Evolutionary conservation across 2,329 filamentous ascomycete species (phyloP).

Genomic region (Phaeosphaeria sp.): DNA sequence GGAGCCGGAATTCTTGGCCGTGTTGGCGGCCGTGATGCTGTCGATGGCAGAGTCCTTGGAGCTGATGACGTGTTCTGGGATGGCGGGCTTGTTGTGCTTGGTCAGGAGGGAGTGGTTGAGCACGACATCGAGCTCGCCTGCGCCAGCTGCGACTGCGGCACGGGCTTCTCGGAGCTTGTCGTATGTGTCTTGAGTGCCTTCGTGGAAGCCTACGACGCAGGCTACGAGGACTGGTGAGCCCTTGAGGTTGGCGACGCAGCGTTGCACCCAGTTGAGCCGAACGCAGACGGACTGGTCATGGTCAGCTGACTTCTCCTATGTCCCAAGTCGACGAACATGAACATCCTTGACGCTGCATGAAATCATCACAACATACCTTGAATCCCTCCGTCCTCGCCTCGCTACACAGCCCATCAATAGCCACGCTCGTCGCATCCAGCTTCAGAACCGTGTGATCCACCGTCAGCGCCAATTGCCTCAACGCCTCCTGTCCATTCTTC

Average conservation of each 20-base stretch:
- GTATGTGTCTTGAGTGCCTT: constrained; percentile 61
- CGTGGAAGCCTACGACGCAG: constrained; percentile 67
- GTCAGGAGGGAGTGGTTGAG: constrained; percentile 61
- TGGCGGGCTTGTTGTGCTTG: constrained; percentile 27
- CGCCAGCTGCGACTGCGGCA: constrained; percentile 58
- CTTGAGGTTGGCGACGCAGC: constrained; percentile 57
- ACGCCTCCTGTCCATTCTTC: constrained; percentile 33
- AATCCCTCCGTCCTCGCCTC: constrained; percentile 60
- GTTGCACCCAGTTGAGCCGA: constrained; percentile 59
- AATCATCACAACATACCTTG: constrained; percentile 42
- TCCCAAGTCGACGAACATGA: not conserved
- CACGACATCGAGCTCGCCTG: constrained; percentile 65
- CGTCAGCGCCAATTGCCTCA: constrained; percentile 43
- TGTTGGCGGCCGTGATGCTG: constrained; percentile 44
- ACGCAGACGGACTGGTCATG: constrained; percentile 62
- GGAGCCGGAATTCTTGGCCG: constrained; percentile 28
- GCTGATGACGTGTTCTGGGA: constrained; percentile 11
- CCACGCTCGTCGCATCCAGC: constrained; percentile 54
- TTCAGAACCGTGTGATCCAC: constrained; percentile 61
- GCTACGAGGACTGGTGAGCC: constrained; percentile 59
- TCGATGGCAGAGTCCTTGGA: constrained; percentile 39
- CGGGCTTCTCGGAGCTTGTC: constrained; percentile 61
- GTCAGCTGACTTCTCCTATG: constrained; percentile 9
- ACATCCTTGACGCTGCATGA: not conserved
- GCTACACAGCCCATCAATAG: constrained; percentile 62